phyloP scores from a whole-genome alignment of 306 rosid species.

The Cotoneaster glaucophyllus region DNA sequence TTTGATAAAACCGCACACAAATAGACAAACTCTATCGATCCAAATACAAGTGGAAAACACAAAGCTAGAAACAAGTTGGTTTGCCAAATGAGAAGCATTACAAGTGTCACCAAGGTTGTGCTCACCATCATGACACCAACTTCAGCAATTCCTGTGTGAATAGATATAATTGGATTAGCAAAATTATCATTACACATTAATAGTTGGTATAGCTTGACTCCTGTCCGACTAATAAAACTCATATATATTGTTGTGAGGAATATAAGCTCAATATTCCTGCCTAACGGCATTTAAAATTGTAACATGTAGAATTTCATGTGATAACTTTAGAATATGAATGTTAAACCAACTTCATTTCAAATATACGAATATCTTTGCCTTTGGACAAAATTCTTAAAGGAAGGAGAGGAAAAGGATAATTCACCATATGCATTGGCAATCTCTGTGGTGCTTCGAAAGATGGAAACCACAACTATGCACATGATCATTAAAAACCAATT shows the following conservation, averaged over 20 bases:
- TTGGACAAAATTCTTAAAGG: background rate
- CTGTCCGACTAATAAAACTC: background rate
- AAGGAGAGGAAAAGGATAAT: conserved; percentile 17
- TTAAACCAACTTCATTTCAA: background rate
- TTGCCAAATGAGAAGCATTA: conserved; percentile 93
- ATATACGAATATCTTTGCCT: background rate
- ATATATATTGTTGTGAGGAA: background rate
- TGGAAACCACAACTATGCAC: conserved; percentile 80
- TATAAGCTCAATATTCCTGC: background rate
- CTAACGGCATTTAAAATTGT: background rate
- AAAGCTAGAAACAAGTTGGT: conserved; percentile 73
- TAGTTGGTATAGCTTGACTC: background rate
- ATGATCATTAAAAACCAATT: conserved; percentile 88
- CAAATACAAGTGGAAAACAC: conserved; percentile 64
- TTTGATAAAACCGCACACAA: conserved; percentile 76
- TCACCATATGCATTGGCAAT: conserved; percentile 97
- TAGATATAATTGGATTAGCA: conserved; percentile 20
- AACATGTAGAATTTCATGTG: background rate
- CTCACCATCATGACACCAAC: conserved; percentile 97
- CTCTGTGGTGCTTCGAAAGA: conserved; percentile 81
- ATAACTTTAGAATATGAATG: background rate
- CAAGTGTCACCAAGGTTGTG: conserved; percentile 83
- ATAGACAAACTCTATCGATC: conserved; percentile 77
- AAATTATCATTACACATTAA: background rate
- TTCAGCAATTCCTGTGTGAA: conserved; percentile 87